These are phyloP conservation scores for Chamaecrista fasciculata DNA, from an alignment of 306 rosid genomes.

Conservation along the genomic window DNA sequence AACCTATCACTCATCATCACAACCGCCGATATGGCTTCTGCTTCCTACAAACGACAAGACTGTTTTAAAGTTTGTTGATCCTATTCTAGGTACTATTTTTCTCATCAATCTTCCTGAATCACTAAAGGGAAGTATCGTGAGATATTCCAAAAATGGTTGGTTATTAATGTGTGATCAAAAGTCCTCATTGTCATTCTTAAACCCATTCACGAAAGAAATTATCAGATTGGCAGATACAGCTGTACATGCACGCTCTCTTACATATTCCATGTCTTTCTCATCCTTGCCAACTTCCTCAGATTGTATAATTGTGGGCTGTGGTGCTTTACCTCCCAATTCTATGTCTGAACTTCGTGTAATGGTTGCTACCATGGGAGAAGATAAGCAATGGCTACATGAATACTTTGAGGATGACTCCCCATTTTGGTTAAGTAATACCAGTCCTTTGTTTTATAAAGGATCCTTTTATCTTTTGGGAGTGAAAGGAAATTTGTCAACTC, in stretches of 20 bases:
- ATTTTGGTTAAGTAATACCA: background rate
- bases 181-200: background rate
- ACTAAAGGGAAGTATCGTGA: background rate
- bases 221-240: background rate
- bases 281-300: background rate
- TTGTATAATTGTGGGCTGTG: background rate
- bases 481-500: background rate
- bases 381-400: background rate
- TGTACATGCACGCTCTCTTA: background rate
- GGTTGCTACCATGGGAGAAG: background rate
- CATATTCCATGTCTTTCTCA: background rate
- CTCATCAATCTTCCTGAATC: background rate
- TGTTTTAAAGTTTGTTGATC: background rate
- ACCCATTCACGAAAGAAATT: background rate
- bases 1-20: background rate
- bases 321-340: background rate
- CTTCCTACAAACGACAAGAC: background rate
- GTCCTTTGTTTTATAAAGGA: background rate
- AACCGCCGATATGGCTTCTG: background rate
- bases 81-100: background rate
- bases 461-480: background rate
- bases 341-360: background rate
- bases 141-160: background rate
- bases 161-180: background rate
- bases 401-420: background rate